Percentiles rank a stretch among this genome's conserved stretches.
Evolutionary conservation across 2,329 filamentous ascomycete species (phyloP).

Genomic region (Aspergillus pseudoterreus): DNA sequence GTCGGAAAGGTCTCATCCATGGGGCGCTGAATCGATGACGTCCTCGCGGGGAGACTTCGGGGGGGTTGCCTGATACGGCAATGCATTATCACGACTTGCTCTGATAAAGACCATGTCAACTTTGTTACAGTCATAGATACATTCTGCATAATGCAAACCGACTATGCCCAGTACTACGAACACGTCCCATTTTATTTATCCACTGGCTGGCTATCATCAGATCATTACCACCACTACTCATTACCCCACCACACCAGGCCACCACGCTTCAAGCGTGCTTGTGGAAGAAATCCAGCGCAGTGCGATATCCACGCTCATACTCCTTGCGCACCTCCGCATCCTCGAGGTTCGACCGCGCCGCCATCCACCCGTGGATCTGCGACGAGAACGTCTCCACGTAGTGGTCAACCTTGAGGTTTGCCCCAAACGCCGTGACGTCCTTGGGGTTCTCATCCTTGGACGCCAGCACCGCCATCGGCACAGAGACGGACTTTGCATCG

Average conservation of each 20-base stretch:
- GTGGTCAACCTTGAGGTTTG: constrained; percentile 36
- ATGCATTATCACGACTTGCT: not conserved
- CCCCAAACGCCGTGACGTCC: constrained; percentile 40
- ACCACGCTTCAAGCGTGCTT: constrained; percentile 32
- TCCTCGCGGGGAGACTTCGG: constrained; percentile 1
- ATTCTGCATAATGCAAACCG: no score
- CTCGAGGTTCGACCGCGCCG: constrained; percentile 39
- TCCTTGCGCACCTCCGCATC: constrained; percentile 38
- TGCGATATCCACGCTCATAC: constrained; percentile 43
- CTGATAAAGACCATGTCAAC: not conserved
- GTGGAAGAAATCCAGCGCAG: constrained; percentile 38
- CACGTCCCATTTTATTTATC: not conserved
- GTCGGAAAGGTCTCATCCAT: no score
- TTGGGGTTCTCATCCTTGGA: constrained; percentile 55
- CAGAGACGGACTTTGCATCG: constrained; percentile 53
- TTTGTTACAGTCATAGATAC: no score
- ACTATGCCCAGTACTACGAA: not conserved
- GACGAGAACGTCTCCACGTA: constrained; percentile 43
- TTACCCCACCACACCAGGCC: not conserved
- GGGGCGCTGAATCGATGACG: constrained; percentile 1
- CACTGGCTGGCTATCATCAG: not conserved
- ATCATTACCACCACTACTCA: not conserved
- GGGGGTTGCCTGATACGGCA: constrained; percentile 1
- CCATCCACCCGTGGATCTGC: constrained; percentile 48
- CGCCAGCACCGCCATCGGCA: constrained; percentile 57